phyloP scores from a whole-genome alignment of 148 eudicot species.

The Cornus suecica region DNA sequence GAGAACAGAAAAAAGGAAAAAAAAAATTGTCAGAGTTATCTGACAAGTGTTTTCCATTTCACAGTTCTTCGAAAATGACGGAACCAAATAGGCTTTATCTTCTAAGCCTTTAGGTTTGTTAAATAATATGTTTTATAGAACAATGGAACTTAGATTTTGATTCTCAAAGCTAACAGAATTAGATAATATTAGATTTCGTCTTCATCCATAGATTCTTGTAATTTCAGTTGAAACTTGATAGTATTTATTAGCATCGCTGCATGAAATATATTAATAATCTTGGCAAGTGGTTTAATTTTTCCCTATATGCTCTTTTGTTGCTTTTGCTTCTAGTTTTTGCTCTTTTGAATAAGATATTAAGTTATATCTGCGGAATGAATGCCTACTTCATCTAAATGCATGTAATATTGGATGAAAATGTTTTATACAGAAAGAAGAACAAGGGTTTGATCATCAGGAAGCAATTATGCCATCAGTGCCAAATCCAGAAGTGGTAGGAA shows the following conservation, averaged over 20 bases:
- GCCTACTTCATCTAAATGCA: neutral
- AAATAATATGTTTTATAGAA: neutral
- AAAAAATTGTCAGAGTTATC: too few species aligned
- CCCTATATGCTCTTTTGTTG: too few species aligned
- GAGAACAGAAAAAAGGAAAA: too few species aligned
- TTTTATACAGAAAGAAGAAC: slow-evolving; percentile 70
- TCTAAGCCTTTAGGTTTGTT: neutral
- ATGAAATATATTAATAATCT: too few species aligned
- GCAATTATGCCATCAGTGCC: slow-evolving; percentile 75
- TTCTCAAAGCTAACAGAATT: too few species aligned
- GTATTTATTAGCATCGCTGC: neutral
- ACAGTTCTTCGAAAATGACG: too few species aligned
- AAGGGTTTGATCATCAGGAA: slow-evolving; percentile 87
- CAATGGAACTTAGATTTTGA: neutral
- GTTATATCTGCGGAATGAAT: slow-evolving; percentile 3
- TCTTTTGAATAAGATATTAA: neutral
- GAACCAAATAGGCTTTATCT: neutral
- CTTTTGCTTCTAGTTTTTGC: neutral
- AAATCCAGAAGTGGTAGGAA: slow-evolving; percentile 68
- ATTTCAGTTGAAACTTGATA: neutral
- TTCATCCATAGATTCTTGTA: neutral
- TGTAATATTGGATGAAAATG: neutral
- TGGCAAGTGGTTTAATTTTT: too few species aligned
- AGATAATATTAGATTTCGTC: neutral
- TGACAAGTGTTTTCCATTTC: too few species aligned